A percentile compares a stretch with the other conserved stretches of the same genome.
Conservation (phyloP, 2,329 filamentous ascomycete genomes). For the Colletotrichum cereale region DNA sequence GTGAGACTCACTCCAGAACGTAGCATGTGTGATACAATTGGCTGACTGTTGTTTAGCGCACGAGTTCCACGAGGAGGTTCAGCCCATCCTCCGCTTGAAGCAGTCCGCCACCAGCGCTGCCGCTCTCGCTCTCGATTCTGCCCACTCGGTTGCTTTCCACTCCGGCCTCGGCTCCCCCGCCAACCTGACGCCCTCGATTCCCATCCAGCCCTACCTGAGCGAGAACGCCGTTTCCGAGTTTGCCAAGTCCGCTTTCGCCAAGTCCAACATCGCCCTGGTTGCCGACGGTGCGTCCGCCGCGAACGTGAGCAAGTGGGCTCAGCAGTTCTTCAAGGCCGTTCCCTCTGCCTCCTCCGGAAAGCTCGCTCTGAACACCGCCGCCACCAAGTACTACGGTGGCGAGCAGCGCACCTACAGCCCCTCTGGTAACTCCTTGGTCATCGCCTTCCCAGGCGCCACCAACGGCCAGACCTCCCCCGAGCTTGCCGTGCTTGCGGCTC, state of each 20-base stretch:
- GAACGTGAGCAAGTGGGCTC: slow-evolving; percentile 88
- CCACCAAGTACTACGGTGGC: slow-evolving; percentile 92
- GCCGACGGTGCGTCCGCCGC: slow-evolving; percentile 86
- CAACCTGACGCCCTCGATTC: slow-evolving; percentile 77
- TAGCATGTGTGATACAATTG: neutral
- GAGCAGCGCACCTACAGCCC: slow-evolving; percentile 89
- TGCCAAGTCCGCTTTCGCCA: slow-evolving; percentile 83
- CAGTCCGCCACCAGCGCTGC: slow-evolving; percentile 76
- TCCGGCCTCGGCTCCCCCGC: slow-evolving; percentile 86
- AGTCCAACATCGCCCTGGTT: slow-evolving; percentile 91
- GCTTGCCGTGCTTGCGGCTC: slow-evolving; percentile 84
- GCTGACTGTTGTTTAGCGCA: slow-evolving; percentile 69
- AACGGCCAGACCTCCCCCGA: slow-evolving; percentile 88
- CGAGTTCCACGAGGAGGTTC: slow-evolving; percentile 91
- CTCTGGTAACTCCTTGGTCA: slow-evolving; percentile 84
- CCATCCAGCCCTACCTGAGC: slow-evolving; percentile 84
- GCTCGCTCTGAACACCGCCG: slow-evolving; percentile 68
- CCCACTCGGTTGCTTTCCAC: slow-evolving; percentile 91
- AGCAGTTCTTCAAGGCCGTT: slow-evolving; percentile 87
- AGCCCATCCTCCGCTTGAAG: slow-evolving; percentile 80
- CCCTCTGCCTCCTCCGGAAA: slow-evolving; percentile 66
- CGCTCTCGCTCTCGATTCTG: slow-evolving; percentile 85
- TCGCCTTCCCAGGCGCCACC: slow-evolving; percentile 93
- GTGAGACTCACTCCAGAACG: slow-evolving; percentile 60
- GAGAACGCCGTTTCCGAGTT: slow-evolving; percentile 81